Evolutionary conservation across 805 yeast species (phyloP).

Genomic region (Diddensiella transvaalensis): DNA sequence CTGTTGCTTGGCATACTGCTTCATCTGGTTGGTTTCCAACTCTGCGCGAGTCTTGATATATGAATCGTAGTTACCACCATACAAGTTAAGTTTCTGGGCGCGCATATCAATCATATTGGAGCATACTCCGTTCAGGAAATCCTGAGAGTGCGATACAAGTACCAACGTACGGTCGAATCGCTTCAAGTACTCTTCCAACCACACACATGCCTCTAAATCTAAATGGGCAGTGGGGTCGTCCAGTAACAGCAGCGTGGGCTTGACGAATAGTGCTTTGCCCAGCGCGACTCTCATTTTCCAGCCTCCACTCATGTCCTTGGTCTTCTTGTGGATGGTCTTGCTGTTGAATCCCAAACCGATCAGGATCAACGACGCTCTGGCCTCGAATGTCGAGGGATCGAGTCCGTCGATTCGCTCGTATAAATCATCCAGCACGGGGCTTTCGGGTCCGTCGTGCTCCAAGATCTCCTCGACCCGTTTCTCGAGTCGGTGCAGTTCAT

Average conservation of each 20-base stretch:
- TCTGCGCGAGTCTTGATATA: constrained; percentile 92
- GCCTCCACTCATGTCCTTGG: constrained; percentile 99
- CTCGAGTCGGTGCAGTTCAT: constrained; percentile 86
- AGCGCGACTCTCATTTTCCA: constrained; percentile 99
- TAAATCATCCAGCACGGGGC: constrained; percentile 74
- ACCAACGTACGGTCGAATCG: constrained; percentile 91
- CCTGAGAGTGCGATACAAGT: constrained; percentile 96
- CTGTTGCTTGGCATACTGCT: constrained; percentile 94
- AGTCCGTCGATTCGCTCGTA: constrained; percentile 93
- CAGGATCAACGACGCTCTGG: constrained; percentile 91
- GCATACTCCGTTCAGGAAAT: constrained; percentile 99
- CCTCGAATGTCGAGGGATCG: constrained; percentile 95
- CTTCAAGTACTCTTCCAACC: constrained; percentile 98
- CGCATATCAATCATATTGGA: constrained; percentile 98
- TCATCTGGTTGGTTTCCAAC: constrained; percentile 95
- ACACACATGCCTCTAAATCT: constrained; percentile 98
- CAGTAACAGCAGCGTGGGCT: constrained; percentile 88
- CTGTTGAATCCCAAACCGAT: constrained; percentile 96
- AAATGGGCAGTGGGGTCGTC: constrained; percentile 99
- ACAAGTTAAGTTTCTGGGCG: constrained; percentile 63
- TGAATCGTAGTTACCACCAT: constrained; percentile 98
- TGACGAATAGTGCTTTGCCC: constrained; percentile 95
- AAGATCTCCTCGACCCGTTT: constrained; percentile 85
- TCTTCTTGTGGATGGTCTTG: constrained; percentile 81
- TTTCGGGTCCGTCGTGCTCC: constrained; percentile 91